Percentiles rank a stretch among this genome's conserved stretches.
Evolutionary conservation across 805 yeast genomes (phyloP).

Genomic region (Myxozyma monticola): DNA sequence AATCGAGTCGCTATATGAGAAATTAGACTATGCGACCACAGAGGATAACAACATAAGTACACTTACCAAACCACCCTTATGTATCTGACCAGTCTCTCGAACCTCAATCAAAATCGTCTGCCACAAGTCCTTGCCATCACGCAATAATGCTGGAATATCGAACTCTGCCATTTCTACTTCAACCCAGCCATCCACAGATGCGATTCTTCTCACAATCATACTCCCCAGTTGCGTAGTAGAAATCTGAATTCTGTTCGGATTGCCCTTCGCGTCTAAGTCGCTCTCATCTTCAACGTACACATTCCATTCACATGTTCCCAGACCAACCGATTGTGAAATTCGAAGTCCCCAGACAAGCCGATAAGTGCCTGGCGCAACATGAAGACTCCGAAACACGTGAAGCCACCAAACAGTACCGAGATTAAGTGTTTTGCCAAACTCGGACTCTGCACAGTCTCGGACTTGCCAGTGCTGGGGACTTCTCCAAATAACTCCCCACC

Average conservation of each 20-base stretch:
- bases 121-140: conserved; percentile 18
- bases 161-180: conserved; percentile 23
- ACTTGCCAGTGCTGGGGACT: conserved; percentile 15
- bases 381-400: conserved; percentile 20
- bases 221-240: conserved; percentile 4
- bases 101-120: conserved; percentile 20
- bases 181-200: conserved; percentile 4
- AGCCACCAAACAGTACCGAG: conserved; percentile 22
- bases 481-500: conserved; percentile 30
- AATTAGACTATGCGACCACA: too few relatives aligned
- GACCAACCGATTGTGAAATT: not conserved
- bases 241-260: conserved; percentile 11
- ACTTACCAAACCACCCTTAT: conserved; percentile 13
- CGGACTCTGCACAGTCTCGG: conserved; percentile 2
- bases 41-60: too few relatives aligned
- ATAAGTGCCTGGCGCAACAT: conserved; percentile 22
- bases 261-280: conserved; percentile 12
- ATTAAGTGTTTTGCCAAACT: conserved; percentile 14
- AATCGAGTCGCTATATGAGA: conserved; percentile 20
- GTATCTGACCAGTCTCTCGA: conserved; percentile 14
- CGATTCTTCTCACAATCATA: not conserved
- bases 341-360: conserved; percentile 22
- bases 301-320: conserved; percentile 12
- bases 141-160: conserved; percentile 3
- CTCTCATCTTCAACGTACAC: conserved; percentile 14